Conservation (phyloP, 139 green algal genomes). For the Eudorina sp. region DNA sequence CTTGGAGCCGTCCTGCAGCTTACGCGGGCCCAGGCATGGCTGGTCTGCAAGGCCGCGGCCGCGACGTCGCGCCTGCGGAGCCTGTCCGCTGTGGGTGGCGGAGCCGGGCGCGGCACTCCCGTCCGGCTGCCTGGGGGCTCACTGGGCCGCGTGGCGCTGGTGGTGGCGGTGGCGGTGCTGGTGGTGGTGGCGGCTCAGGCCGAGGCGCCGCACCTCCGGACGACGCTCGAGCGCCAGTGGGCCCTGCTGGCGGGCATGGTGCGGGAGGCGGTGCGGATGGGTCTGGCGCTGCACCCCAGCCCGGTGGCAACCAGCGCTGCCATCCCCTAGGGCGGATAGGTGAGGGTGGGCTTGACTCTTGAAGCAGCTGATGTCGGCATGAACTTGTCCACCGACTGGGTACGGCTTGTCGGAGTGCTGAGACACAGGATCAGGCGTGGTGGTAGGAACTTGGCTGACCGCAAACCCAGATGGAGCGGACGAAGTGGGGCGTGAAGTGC, state of each 20-base stretch:
- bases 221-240: not conserved
- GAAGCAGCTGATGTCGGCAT: too few relatives aligned
- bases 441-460: too few relatives aligned
- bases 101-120: not conserved
- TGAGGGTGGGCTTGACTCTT: too few relatives aligned
- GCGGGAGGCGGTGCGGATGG: slow-evolving; percentile 19
- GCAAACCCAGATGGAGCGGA: too few relatives aligned
- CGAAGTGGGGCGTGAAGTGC: too few relatives aligned
- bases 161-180: not conserved
- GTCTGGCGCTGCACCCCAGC: slow-evolving; percentile 26
- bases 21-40: not conserved
- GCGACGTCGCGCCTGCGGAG: not conserved
- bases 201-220: slow-evolving; percentile 25
- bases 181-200: slow-evolving; percentile 13
- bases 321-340: too few relatives aligned
- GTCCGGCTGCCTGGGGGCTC: not conserved
- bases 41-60: not conserved
- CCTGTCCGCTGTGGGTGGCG: too few relatives aligned
- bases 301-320: slow-evolving; percentile 1
- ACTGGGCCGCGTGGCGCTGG: not conserved
- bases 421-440: too few relatives aligned
- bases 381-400: too few relatives aligned
- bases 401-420: too few relatives aligned
- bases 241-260: not conserved
- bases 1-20: not conserved